These are phyloP conservation scores for Glarea lozoyensis DNA, from an alignment of 495 filamentous ascomycete genomes.

Conservation along the genomic window DNA sequence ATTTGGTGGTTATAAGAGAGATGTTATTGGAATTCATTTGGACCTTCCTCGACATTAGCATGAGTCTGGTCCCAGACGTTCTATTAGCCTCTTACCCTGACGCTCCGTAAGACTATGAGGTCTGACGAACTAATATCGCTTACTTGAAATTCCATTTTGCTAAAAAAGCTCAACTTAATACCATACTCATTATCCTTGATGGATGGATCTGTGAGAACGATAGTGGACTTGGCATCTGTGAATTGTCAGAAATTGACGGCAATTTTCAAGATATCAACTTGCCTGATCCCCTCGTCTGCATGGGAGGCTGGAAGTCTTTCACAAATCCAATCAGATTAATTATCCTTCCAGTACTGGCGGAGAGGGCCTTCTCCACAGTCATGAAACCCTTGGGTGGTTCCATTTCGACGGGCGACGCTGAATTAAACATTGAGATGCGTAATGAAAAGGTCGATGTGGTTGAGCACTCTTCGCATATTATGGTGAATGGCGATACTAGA, in stretches of 20 bases:
- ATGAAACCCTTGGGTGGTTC: no score
- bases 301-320: slow-evolving; percentile 36
- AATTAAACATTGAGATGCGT: no score
- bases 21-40: slow-evolving; percentile 22
- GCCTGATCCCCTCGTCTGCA: slow-evolving; percentile 31
- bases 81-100: slow-evolving; percentile 24
- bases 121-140: slow-evolving; percentile 25
- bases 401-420: no score
- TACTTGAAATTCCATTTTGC: slow-evolving; percentile 30
- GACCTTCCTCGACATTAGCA: slow-evolving; percentile 12
- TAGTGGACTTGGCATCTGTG: slow-evolving; percentile 18
- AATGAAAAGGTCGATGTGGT: no score
- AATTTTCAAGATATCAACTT: slow-evolving; percentile 11
- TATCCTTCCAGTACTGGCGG: no score
- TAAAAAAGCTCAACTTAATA: slow-evolving; percentile 34
- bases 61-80: not conserved
- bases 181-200: slow-evolving; percentile 18
- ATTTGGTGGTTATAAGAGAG: slow-evolving; percentile 30
- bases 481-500: no score
- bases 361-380: no score
- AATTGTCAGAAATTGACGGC: slow-evolving; percentile 1
- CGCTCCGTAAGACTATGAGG: slow-evolving; percentile 30
- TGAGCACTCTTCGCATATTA: no score
- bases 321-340: slow-evolving; percentile 41
- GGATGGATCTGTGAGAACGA: slow-evolving; percentile 23